A percentile compares a stretch with the other conserved stretches of the same genome.
These are phyloP conservation scores for Leptographium lundbergii DNA, from an alignment of 2,329 filamentous ascomycete species.

Conservation along the genomic window DNA sequence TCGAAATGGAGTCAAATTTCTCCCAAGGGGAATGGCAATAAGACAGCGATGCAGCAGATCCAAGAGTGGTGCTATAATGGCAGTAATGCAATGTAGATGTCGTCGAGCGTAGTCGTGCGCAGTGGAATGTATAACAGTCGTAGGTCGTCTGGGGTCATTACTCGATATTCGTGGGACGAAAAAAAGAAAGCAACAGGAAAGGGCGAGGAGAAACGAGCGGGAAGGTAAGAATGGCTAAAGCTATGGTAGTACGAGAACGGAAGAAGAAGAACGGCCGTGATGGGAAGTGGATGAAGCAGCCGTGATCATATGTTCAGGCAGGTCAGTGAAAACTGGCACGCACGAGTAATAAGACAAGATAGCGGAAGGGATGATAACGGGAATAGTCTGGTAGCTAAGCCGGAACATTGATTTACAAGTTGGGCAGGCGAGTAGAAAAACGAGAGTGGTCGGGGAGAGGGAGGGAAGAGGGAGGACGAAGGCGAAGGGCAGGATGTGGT, in stretches of 20 bases:
- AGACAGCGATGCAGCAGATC: neutral
- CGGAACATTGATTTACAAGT: neutral
- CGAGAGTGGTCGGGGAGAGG: neutral
- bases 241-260: neutral
- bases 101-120: neutral
- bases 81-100: neutral
- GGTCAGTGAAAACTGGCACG: neutral
- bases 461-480: neutral
- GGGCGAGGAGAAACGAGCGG: neutral
- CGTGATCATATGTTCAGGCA: neutral
- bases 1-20: neutral
- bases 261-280: neutral
- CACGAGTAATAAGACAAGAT: neutral
- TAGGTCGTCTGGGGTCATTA: constrained; percentile 4
- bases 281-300: neutral
- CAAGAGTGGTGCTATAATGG: neutral
- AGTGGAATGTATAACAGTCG: neutral
- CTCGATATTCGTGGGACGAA: constrained; percentile 5
- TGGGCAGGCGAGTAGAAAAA: neutral
- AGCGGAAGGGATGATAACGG: neutral
- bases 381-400: neutral
- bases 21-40: neutral
- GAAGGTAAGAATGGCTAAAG: neutral
- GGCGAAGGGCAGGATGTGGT: neutral
- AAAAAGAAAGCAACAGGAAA: neutral